These are phyloP conservation scores for Penicillium rolfsii DNA, from an alignment of 2,329 filamentous ascomycete genomes.

Conservation along the genomic window DNA sequence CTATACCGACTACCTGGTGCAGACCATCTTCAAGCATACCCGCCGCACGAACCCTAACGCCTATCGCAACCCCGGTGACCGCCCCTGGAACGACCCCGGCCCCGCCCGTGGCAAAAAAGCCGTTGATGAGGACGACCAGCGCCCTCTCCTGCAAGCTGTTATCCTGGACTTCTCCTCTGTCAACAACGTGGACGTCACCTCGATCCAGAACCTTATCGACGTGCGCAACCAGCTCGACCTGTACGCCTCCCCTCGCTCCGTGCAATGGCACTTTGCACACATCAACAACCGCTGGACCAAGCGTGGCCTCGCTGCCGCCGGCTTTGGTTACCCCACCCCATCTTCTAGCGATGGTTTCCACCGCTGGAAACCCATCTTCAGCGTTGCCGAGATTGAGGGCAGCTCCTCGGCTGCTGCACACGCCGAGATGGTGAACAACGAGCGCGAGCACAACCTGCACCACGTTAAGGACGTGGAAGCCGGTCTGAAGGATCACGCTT, in stretches of 20 bases:
- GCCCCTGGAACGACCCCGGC: constrained; percentile 94
- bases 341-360: constrained; percentile 58
- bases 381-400: constrained; percentile 82
- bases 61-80: constrained; percentile 70
- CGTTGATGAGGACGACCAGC: constrained; percentile 53
- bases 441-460: constrained; percentile 44
- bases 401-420: constrained; percentile 68
- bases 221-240: constrained; percentile 90
- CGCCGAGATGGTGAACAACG: constrained; percentile 67
- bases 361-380: constrained; percentile 94
- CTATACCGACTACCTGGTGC: constrained; percentile 77
- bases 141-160: constrained; percentile 78
- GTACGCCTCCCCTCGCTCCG: constrained; percentile 76
- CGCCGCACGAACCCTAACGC: constrained; percentile 72
- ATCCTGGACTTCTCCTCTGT: constrained; percentile 93
- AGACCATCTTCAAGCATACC: constrained; percentile 70
- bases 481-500: constrained; percentile 35
- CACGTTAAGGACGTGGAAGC: constrained; percentile 39
- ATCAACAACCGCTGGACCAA: constrained; percentile 96
- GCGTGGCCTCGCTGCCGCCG: constrained; percentile 80
- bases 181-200: constrained; percentile 92
- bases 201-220: constrained; percentile 88
- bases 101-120: constrained; percentile 61
- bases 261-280: constrained; percentile 96
- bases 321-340: constrained; percentile 79